Conservation (phyloP, 2,329 filamentous ascomycete genomes). For the Coleophoma cylindrospora region DNA sequence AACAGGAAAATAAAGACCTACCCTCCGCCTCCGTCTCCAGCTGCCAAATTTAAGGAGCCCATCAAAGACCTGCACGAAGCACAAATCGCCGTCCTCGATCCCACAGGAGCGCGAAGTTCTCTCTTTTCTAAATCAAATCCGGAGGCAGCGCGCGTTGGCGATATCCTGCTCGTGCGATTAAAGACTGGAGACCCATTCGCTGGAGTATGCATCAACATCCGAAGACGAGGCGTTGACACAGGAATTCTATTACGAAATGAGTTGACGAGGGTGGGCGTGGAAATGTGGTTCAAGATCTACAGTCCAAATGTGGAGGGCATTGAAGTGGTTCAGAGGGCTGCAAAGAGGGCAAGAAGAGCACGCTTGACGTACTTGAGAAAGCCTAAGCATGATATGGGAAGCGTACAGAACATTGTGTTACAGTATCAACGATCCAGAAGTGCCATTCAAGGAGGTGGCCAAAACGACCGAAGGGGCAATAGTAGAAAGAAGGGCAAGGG, state of each 20-base stretch:
- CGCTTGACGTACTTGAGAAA: slow-evolving; percentile 88
- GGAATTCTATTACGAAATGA: slow-evolving; percentile 82
- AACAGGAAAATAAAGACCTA: slow-evolving; percentile 44
- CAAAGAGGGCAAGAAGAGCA: slow-evolving; percentile 81
- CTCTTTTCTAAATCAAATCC: slow-evolving; percentile 76
- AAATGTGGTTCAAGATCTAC: slow-evolving; percentile 98
- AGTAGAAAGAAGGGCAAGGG: slow-evolving; percentile 17
- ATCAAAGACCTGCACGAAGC: slow-evolving; percentile 60
- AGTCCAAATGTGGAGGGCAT: slow-evolving; percentile 84
- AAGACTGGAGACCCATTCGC: slow-evolving; percentile 84
- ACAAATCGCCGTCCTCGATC: slow-evolving; percentile 75
- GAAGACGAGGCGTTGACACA: slow-evolving; percentile 82
- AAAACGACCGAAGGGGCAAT: slow-evolving; percentile 17
- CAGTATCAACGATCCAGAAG: slow-evolving; percentile 54
- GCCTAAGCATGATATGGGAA: slow-evolving; percentile 82
- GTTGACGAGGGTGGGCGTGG: slow-evolving; percentile 79
- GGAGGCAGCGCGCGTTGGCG: slow-evolving; percentile 77
- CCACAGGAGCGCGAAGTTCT: slow-evolving; percentile 72
- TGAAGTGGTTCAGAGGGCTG: slow-evolving; percentile 83
- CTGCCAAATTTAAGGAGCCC: slow-evolving; percentile 57
- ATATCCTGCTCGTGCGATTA: slow-evolving; percentile 86
- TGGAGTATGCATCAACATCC: slow-evolving; percentile 83
- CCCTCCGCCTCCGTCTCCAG: slow-evolving; percentile 50
- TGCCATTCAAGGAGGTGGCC: slow-evolving; percentile 28
- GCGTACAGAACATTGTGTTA: slow-evolving; percentile 73